A percentile compares a stretch with the other conserved stretches of the same genome.
Evolutionary conservation across 192 early-diverging fungal species (phyloP).

Genomic region (Bifiguratus adelaidae): DNA sequence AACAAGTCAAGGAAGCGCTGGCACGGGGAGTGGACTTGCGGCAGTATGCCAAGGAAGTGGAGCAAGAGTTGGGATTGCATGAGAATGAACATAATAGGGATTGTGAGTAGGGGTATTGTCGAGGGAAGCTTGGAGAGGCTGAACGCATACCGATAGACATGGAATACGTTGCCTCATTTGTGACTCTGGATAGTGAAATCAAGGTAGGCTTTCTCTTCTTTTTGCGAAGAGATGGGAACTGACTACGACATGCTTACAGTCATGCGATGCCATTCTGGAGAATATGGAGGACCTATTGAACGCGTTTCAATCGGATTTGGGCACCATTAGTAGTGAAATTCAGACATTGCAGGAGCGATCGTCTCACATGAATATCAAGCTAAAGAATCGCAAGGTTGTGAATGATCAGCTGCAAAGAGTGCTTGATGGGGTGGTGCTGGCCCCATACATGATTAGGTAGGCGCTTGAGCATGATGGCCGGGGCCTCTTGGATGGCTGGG

Average conservation of each 20-base stretch:
- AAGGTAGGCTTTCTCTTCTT: not conserved
- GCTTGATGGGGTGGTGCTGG: slow-evolving; percentile 79
- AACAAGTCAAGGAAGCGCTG: slow-evolving; percentile 70
- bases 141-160: not conserved
- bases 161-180: not conserved
- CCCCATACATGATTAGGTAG: slow-evolving; percentile 55
- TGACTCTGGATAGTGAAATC: not conserved
- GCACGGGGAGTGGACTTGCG: slow-evolving; percentile 79
- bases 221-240: not conserved
- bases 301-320: slow-evolving; percentile 81
- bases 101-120: slow-evolving; percentile 29
- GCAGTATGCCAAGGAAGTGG: slow-evolving; percentile 72
- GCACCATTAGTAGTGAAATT: slow-evolving; percentile 83
- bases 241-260: slow-evolving; percentile 6
- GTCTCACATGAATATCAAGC: slow-evolving; percentile 62
- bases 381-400: slow-evolving; percentile 77
- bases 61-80: slow-evolving; percentile 55
- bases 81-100: slow-evolving; percentile 61
- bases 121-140: not conserved
- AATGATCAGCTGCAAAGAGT: slow-evolving; percentile 63
- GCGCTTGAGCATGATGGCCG: not conserved
- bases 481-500: not conserved
- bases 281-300: slow-evolving; percentile 79
- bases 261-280: slow-evolving; percentile 70
- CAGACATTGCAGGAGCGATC: slow-evolving; percentile 77